Evolutionary conservation across 352 stramenopile species (phyloP), one percentile per base, ranked within the genome.

Genomic region (Phytophthora rubi): DNA sequence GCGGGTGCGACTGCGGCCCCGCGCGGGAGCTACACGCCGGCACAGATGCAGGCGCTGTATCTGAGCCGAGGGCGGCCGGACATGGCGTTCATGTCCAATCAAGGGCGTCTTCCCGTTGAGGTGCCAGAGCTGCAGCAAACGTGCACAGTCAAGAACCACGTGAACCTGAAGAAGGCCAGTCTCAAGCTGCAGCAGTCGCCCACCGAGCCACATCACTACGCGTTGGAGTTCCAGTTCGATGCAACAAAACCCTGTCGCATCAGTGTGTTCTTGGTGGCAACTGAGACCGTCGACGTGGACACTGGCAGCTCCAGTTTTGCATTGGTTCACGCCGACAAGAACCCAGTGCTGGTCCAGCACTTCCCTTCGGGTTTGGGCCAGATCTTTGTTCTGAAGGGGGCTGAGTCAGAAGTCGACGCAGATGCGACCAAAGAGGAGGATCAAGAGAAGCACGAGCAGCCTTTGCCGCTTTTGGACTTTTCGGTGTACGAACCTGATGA

Each of bases 71-170:
- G 86, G 1, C 79, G 89, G 2, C 85, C 87, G 0, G 89, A 96
- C 67, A 89, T 95, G 87, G 89, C 80, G 9, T 96, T 96, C 73
- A 90, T 96, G 75, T 89, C 86, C 42, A 87, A 91, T 67, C 84
- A 96, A 59, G 66, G 67, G 42, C 68, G 76, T 42, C 47, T 76
- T 6, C 73, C 74, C 6, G 71, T 87, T 35, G 83, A 89, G 15
- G 61, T 92, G 51, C 89, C 89, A 6, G 87, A 94, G 74, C 86
- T 94, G 71, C 89, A 96, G 71, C 86, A 94, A 62, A 95, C 89
- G 23, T 88, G 76, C 53, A 92, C 87, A 0, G 82, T 96, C 2
- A 91, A 89, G 71, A 96, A 92, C 68, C 80, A 94, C 68, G 87
- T 94, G 60, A 96, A 94, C 66, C 74, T 96, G 4, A 93, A 94